Evolutionary conservation across 176 grass and related monocot genomes (phyloP).

Genomic region (Calamus simplicifolius): DNA sequence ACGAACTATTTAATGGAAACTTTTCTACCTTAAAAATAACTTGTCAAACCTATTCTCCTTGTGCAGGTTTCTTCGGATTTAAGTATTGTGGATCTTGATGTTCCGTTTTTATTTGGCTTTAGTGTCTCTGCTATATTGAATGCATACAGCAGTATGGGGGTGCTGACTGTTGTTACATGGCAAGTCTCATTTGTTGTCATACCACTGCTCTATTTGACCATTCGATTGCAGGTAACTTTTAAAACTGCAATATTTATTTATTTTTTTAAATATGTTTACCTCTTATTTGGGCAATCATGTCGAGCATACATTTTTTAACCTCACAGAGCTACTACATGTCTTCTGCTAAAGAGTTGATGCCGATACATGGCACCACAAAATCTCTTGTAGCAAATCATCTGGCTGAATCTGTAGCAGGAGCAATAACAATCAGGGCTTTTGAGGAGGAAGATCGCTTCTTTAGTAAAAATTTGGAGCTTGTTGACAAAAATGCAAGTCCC

Average conservation of each 20-base stretch:
- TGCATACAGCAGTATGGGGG: slow-evolving; percentile 69
- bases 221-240: slow-evolving; percentile 61
- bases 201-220: slow-evolving; percentile 54
- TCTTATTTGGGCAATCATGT: background rate
- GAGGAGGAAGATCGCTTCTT: slow-evolving; percentile 80
- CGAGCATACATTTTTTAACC: too few species aligned
- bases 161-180: slow-evolving; percentile 86
- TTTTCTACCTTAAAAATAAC: too few species aligned
- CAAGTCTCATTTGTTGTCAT: slow-evolving; percentile 71
- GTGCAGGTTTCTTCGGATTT: slow-evolving; percentile 84
- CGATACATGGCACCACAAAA: slow-evolving; percentile 91
- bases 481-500: slow-evolving; percentile 83
- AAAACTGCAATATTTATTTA: background rate
- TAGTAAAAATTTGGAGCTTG: slow-evolving; percentile 52
- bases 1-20: background rate
- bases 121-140: slow-evolving; percentile 42
- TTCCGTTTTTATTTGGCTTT: slow-evolving; percentile 63
- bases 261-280: slow-evolving; percentile 11
- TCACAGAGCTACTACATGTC: slow-evolving; percentile 75
- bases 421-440: slow-evolving; percentile 80
- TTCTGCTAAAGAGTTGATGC: slow-evolving; percentile 89
- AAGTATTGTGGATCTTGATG: slow-evolving; percentile 80
- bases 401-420: slow-evolving; percentile 69
- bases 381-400: slow-evolving; percentile 85
- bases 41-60: background rate